Evolutionary conservation across 2,329 filamentous ascomycete genomes (phyloP).

Genomic region (Didymella keratinophila): DNA sequence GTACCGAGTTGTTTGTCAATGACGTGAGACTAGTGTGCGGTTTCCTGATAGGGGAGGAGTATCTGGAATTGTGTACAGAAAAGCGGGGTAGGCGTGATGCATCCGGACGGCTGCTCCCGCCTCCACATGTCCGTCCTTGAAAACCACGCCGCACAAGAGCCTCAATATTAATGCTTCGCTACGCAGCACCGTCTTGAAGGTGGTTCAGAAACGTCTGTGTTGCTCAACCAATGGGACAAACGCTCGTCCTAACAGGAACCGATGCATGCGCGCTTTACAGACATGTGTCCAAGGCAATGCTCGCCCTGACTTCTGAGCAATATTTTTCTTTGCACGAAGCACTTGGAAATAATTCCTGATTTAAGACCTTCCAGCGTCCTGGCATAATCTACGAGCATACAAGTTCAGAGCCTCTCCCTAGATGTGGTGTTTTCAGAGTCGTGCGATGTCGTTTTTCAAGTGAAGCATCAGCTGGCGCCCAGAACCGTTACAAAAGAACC

Average conservation of each 20-base stretch:
- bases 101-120: constrained; percentile 16
- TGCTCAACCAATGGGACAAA: background rate
- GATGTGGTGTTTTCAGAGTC: background rate
- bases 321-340: too few species aligned
- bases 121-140: constrained; percentile 1
- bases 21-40: constrained; percentile 4
- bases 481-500: background rate
- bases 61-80: constrained; percentile 16
- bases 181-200: too few species aligned
- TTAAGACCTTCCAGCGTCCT: too few species aligned
- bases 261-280: background rate
- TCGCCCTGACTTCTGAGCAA: too few species aligned
- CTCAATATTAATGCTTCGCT: background rate
- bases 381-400: background rate
- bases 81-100: constrained; percentile 12
- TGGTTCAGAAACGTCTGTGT: background rate
- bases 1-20: constrained; percentile 1
- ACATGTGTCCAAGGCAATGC: background rate
- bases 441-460: background rate
- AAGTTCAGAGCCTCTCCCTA: background rate
- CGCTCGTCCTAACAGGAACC: background rate
- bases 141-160: background rate
- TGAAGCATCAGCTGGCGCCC: background rate
- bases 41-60: constrained; percentile 7
- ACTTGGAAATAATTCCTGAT: too few species aligned